phyloP scores from a whole-genome alignment of 176 grass and related monocot genomes.

The Aegilops tauschii region DNA sequence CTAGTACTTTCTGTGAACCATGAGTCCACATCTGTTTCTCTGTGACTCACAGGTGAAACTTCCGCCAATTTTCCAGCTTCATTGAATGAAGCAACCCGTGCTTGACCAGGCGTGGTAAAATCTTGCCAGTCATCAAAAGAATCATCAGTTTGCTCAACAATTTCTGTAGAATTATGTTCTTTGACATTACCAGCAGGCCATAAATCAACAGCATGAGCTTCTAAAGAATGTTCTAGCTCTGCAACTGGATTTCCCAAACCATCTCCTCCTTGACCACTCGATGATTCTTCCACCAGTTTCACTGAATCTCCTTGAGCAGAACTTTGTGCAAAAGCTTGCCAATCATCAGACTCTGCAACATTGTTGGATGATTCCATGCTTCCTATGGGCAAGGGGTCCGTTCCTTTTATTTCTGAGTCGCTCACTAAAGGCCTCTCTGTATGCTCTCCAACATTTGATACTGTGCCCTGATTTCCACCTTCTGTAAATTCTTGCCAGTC shows the following conservation, averaged over 20 bases:
- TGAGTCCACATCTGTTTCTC: slow-evolving; percentile 38
- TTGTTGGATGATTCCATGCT: slow-evolving; percentile 39
- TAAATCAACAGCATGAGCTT: slow-evolving; percentile 43
- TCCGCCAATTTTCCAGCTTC: slow-evolving; percentile 23
- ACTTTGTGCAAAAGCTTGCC: slow-evolving; percentile 56
- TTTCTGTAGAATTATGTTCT: slow-evolving; percentile 16
- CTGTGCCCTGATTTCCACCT: slow-evolving; percentile 30
- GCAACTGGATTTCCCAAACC: slow-evolving; percentile 25
- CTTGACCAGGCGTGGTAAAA: slow-evolving; percentile 51
- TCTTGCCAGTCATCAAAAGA: slow-evolving; percentile 62
- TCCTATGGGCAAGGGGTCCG: slow-evolving; percentile 31
- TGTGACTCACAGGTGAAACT: slow-evolving; percentile 12
- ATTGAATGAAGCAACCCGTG: slow-evolving; percentile 15
- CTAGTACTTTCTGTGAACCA: slow-evolving; percentile 46
- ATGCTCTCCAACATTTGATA: slow-evolving; percentile 24
- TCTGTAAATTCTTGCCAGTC: slow-evolving; percentile 56
- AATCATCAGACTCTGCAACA: slow-evolving; percentile 49
- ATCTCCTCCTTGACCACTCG: background rate
- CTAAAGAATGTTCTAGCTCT: slow-evolving; percentile 34
- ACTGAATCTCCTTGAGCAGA: slow-evolving; percentile 45
- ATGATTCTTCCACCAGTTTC: slow-evolving; percentile 6
- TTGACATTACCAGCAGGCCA: slow-evolving; percentile 38
- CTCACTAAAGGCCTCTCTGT: slow-evolving; percentile 9
- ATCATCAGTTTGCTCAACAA: slow-evolving; percentile 39
- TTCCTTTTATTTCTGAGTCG: slow-evolving; percentile 37